Percentiles rank a stretch among this genome's conserved stretches.
phyloP scores from a whole-genome alignment of 2,329 filamentous ascomycete genomes.

The Mollisiaceae sp. region DNA sequence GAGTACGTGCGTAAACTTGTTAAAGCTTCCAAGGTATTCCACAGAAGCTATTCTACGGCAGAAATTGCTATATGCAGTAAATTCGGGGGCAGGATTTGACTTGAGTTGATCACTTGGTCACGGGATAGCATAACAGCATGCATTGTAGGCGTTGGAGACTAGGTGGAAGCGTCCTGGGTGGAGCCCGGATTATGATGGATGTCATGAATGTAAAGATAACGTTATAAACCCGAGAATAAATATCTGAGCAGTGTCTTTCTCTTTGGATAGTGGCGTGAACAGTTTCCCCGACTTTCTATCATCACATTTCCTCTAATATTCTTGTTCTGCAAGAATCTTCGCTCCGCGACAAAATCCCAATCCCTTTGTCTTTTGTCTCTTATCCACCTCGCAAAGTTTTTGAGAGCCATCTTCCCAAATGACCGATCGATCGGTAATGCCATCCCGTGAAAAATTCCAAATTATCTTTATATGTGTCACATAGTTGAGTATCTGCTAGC shows the following conservation, averaged over 20 bases:
- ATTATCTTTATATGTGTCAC: background rate
- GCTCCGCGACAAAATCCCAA: too few relatives aligned
- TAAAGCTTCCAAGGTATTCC: constrained; percentile 87
- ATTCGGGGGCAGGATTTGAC: constrained; percentile 92
- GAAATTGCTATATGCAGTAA: constrained; percentile 89
- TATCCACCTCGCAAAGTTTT: too few relatives aligned
- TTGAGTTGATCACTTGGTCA: constrained; percentile 47
- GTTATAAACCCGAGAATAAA: background rate
- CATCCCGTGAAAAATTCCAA: too few relatives aligned
- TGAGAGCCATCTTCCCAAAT: too few relatives aligned
- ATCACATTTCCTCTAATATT: too few relatives aligned
- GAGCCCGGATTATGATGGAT: background rate
- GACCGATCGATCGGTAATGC: too few relatives aligned
- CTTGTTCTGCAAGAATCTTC: too few relatives aligned
- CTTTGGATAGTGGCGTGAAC: too few relatives aligned
- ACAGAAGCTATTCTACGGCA: constrained; percentile 68
- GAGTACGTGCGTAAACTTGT: constrained; percentile 92
- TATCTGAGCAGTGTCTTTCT: background rate
- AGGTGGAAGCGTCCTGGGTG: background rate
- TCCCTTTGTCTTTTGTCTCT: too few relatives aligned
- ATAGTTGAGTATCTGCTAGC: background rate
- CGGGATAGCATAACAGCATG: constrained; percentile 1
- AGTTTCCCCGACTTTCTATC: too few relatives aligned
- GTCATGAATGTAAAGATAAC: background rate
- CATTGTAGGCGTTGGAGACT: constrained; percentile 9